phyloP scores from a whole-genome alignment of 2,329 filamentous ascomycete genomes.

The Helicocarpus griseus region DNA sequence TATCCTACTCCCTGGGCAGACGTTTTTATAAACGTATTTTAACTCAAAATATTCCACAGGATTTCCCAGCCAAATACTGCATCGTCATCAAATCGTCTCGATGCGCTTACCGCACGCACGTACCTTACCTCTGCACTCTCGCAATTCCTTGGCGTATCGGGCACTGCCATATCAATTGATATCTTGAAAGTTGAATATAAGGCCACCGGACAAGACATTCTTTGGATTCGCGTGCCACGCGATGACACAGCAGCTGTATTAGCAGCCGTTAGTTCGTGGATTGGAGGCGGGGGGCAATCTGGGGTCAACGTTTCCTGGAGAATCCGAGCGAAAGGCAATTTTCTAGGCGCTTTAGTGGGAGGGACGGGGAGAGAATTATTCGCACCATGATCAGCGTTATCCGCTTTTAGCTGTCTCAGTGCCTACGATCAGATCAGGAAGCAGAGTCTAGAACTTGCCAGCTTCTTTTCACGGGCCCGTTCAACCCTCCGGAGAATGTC shows the following conservation, averaged over 20 bases:
- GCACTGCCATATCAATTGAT: slow-evolving; percentile 39
- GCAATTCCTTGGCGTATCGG: slow-evolving; percentile 39
- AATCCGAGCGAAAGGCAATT: slow-evolving; percentile 30
- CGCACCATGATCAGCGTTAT: not conserved
- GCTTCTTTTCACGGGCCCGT: too few species aligned
- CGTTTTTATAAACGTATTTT: too few species aligned
- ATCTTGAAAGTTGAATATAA: slow-evolving; percentile 31
- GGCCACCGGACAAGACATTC: slow-evolving; percentile 5
- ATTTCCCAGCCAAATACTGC: slow-evolving; percentile 7
- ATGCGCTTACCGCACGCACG: slow-evolving; percentile 38
- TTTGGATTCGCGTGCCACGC: slow-evolving; percentile 37
- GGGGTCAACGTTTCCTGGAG: slow-evolving; percentile 27
- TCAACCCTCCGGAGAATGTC: too few species aligned
- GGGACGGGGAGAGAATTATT: slow-evolving; percentile 22
- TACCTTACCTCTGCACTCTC: slow-evolving; percentile 37
- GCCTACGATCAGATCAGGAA: not conserved
- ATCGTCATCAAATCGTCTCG: slow-evolving; percentile 21
- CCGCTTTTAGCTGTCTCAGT: not conserved
- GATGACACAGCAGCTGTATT: slow-evolving; percentile 36
- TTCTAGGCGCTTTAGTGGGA: slow-evolving; percentile 23
- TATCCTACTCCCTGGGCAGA: too few species aligned
- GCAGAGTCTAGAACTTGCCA: not conserved
- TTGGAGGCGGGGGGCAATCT: slow-evolving; percentile 20
- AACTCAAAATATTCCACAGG: slow-evolving; percentile 11
- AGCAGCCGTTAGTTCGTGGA: slow-evolving; percentile 38